Conservation (phyloP, 371 early-diverging fungal species). For the Mortierella sp. region DNA sequence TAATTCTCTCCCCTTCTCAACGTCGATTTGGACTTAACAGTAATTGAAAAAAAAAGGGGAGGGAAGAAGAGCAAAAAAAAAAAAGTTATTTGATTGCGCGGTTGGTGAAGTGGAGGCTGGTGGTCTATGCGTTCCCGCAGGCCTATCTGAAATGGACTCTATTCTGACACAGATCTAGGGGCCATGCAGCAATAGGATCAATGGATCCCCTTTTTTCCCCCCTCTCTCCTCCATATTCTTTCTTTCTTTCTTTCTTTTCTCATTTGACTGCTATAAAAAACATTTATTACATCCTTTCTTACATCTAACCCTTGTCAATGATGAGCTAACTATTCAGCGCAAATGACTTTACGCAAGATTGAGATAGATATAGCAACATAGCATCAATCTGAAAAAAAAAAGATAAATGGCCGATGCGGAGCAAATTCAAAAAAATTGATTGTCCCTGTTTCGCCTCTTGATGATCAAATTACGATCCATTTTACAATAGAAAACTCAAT, state of each 20-base stretch:
- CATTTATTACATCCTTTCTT: no score
- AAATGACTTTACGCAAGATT: no score
- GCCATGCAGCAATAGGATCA: constrained; percentile 11
- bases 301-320: no score
- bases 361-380: no score
- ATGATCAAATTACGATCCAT: neutral
- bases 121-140: constrained; percentile 11
- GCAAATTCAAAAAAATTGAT: constrained; percentile 11
- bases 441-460: neutral
- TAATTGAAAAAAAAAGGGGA: neutral
- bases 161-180: constrained; percentile 22
- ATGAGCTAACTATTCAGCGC: no score
- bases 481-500: neutral
- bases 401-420: constrained; percentile 6
- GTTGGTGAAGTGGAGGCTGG: neutral
- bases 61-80: neutral
- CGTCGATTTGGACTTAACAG: neutral
- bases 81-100: constrained; percentile 2
- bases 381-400: neutral
- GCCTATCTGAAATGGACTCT: neutral
- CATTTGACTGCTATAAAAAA: neutral
- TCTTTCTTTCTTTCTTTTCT: neutral
- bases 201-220: constrained; percentile 1
- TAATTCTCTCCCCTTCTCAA: neutral
- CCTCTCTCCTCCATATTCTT: neutral